These are phyloP conservation scores for Talaromyces funiculosus DNA, from an alignment of 2,329 filamentous ascomycete genomes.

Conservation along the genomic window DNA sequence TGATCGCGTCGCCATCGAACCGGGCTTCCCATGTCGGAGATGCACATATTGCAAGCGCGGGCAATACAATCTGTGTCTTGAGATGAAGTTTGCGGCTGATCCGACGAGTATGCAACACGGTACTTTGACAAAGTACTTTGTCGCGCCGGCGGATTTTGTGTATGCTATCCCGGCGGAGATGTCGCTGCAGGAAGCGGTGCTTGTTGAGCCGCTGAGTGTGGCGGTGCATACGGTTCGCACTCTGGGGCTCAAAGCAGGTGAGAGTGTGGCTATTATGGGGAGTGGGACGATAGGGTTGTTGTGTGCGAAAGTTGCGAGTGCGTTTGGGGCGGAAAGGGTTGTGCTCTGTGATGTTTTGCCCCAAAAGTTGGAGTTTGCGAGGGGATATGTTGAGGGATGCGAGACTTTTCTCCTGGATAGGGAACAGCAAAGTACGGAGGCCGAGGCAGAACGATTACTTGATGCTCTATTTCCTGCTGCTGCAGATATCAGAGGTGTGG, in stretches of 20 bases:
- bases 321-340: conserved; percentile 42
- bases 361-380: conserved; percentile 40
- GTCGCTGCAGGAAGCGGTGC: conserved; percentile 47
- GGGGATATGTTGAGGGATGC: conserved; percentile 40
- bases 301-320: conserved; percentile 44
- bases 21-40: conserved; percentile 40
- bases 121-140: conserved; percentile 47
- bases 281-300: conserved; percentile 48
- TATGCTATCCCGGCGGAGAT: conserved; percentile 44
- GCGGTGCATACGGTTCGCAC: conserved; percentile 45
- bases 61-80: conserved; percentile 36
- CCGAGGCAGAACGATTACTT: conserved; percentile 27
- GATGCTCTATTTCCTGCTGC: too few relatives aligned
- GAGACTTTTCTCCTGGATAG: conserved; percentile 29
- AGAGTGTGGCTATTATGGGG: conserved; percentile 47
- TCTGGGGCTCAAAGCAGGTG: conserved; percentile 36
- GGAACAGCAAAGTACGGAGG: conserved; percentile 23
- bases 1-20: conserved; percentile 47
- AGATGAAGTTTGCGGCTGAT: conserved; percentile 47
- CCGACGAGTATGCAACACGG: conserved; percentile 49
- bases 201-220: conserved; percentile 51
- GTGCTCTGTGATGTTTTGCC: conserved; percentile 45
- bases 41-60: conserved; percentile 42
- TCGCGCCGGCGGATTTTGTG: conserved; percentile 43
- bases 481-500: conserved; percentile 20